A percentile compares a stretch with the other conserved stretches of the same genome.
Conservation (phyloP, 345 rosid species). For the Populus deltoides region DNA sequence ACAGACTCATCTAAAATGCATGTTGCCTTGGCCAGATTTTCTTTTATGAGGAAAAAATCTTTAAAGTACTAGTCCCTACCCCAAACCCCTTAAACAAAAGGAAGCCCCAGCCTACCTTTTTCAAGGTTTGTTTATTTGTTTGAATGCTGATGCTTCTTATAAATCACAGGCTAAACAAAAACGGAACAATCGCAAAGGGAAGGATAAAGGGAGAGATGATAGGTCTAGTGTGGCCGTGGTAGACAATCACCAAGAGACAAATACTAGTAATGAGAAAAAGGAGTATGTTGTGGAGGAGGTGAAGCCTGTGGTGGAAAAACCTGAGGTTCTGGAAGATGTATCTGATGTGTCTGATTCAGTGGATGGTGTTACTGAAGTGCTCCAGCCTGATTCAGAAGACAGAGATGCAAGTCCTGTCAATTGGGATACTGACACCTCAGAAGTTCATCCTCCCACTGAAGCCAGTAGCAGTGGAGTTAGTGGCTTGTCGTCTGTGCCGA, state of each 20-base stretch:
- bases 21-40: neutral
- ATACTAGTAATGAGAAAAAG: slow-evolving; percentile 41
- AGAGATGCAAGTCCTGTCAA: slow-evolving; percentile 66
- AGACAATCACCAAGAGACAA: slow-evolving; percentile 47
- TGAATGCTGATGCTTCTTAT: slow-evolving; percentile 2
- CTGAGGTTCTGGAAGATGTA: slow-evolving; percentile 60
- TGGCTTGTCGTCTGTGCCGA: slow-evolving; percentile 53
- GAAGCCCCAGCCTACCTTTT: neutral
- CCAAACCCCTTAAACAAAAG: neutral
- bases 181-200: slow-evolving; percentile 76
- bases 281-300: slow-evolving; percentile 41
- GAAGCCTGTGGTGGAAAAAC: slow-evolving; percentile 53
- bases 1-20: neutral
- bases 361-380: slow-evolving; percentile 59
- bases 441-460: slow-evolving; percentile 57
- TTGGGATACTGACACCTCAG: slow-evolving; percentile 87
- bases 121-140: neutral
- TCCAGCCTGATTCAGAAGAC: slow-evolving; percentile 81
- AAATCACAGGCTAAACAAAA: slow-evolving; percentile 72
- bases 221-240: slow-evolving; percentile 31
- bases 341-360: slow-evolving; percentile 82
- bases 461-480: slow-evolving; percentile 51
- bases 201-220: slow-evolving; percentile 76
- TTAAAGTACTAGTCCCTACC: neutral
- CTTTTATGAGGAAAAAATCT: neutral